Percentiles rank a stretch among this genome's conserved stretches.
These are phyloP conservation scores for Vigna angularis DNA, from an alignment of 306 rosid species.

Conservation along the genomic window DNA sequence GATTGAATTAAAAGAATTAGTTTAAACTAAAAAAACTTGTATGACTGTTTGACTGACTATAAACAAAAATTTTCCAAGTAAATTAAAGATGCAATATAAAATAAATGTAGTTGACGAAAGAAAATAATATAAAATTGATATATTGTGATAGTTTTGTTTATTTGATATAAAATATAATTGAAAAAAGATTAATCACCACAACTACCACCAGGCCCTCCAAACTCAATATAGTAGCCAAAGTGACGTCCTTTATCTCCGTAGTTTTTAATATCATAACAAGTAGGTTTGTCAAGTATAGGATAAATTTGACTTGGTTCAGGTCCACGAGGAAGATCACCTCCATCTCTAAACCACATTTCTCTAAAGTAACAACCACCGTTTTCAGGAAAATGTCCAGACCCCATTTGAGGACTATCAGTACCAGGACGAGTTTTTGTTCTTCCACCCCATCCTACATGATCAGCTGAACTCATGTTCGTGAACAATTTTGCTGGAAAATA, in stretches of 20 bases:
- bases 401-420: conserved; percentile 12
- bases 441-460: conserved; percentile 36
- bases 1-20: no score
- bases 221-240: background rate
- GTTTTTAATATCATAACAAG: background rate
- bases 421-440: background rate
- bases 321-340: background rate
- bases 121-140: no score
- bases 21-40: no score
- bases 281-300: background rate
- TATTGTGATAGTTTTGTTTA: background rate
- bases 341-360: background rate
- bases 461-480: background rate
- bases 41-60: no score
- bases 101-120: no score
- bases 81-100: no score
- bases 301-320: fast-evolving
- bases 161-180: background rate
- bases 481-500: conserved; percentile 30
- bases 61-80: no score
- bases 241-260: background rate
- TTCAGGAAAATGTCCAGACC: background rate
- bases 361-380: conserved; percentile 21
- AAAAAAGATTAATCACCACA: background rate
- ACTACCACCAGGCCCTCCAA: conserved; percentile 16